phyloP scores from a whole-genome alignment of 352 stramenopile genomes.

The Phytophthora tentaculata region DNA sequence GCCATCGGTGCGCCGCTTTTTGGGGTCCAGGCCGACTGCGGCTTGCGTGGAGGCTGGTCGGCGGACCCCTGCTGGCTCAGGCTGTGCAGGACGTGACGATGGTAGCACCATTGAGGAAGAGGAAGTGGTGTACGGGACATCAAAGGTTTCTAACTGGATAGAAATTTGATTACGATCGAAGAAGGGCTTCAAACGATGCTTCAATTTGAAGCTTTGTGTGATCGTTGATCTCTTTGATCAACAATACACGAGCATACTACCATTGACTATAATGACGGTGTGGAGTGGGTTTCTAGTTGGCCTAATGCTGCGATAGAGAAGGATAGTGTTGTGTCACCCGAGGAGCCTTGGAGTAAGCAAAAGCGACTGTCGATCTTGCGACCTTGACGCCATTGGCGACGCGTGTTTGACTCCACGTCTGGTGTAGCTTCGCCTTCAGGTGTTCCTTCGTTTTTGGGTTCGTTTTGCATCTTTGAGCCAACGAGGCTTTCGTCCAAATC shows the following conservation, averaged over 20 bases:
- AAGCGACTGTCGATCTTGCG: conserved; percentile 28
- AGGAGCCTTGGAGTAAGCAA: conserved; percentile 16
- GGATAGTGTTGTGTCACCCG: neutral
- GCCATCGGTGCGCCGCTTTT: conserved; percentile 9
- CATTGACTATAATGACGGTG: neutral
- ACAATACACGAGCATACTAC: too few relatives aligned
- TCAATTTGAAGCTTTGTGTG: too few relatives aligned
- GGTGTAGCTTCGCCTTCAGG: conserved; percentile 4
- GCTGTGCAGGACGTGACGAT: neutral
- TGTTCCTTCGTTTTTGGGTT: conserved; percentile 1
- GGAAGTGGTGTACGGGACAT: neutral
- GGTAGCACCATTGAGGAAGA: neutral
- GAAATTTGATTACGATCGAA: neutral
- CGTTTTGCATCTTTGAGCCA: neutral
- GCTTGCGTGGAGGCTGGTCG: neutral
- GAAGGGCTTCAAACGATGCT: too few relatives aligned
- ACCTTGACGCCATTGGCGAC: conserved; percentile 21
- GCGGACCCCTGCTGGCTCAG: neutral
- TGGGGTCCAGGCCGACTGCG: conserved; percentile 6
- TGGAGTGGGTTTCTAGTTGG: conserved; percentile 3
- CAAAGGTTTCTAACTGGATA: neutral
- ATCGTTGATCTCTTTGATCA: too few relatives aligned
- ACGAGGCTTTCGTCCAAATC: conserved; percentile 5
- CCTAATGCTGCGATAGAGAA: conserved; percentile 12
- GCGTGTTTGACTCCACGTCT: neutral